Conservation (phyloP, 345 rosid genomes). For the Sonneratia caseolaris region DNA sequence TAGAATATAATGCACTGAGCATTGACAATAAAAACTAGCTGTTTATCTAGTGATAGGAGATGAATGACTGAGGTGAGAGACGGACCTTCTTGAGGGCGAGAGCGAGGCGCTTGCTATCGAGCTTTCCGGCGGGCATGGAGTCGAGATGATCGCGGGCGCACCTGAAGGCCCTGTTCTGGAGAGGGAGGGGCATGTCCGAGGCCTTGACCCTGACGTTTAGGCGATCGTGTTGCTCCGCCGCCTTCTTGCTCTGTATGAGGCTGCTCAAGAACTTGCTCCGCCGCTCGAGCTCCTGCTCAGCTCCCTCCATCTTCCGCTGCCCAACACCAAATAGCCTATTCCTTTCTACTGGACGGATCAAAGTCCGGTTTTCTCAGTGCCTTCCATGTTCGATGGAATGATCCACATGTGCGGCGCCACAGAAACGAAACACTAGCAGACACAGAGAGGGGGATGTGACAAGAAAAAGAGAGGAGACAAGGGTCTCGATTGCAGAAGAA, state of each 20-base stretch:
- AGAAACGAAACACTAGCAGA: not conserved
- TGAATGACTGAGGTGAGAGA: not conserved
- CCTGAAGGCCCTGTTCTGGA: slow-evolving; percentile 63
- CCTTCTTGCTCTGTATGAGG: slow-evolving; percentile 88
- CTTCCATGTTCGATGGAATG: not conserved
- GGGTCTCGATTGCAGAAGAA: not conserved
- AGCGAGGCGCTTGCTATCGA: slow-evolving; percentile 86
- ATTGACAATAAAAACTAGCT: no score
- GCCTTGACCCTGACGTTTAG: slow-evolving; percentile 73
- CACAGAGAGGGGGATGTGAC: not conserved
- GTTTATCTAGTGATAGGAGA: not conserved
- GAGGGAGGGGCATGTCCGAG: slow-evolving; percentile 64
- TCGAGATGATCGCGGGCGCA: slow-evolving; percentile 75
- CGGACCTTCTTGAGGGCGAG: slow-evolving; percentile 82
- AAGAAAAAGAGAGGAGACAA: not conserved
- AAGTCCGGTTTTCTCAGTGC: not conserved
- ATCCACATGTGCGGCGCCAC: not conserved
- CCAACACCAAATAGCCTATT: not conserved
- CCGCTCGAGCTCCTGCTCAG: slow-evolving; percentile 82
- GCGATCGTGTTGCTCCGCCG: slow-evolving; percentile 38
- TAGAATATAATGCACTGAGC: no score
- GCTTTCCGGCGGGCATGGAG: slow-evolving; percentile 62
- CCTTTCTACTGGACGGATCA: not conserved
- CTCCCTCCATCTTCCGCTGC: slow-evolving; percentile 22
- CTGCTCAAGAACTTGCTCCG: slow-evolving; percentile 80